Conservation (phyloP, 345 rosid genomes). For the Mangifera indica region DNA sequence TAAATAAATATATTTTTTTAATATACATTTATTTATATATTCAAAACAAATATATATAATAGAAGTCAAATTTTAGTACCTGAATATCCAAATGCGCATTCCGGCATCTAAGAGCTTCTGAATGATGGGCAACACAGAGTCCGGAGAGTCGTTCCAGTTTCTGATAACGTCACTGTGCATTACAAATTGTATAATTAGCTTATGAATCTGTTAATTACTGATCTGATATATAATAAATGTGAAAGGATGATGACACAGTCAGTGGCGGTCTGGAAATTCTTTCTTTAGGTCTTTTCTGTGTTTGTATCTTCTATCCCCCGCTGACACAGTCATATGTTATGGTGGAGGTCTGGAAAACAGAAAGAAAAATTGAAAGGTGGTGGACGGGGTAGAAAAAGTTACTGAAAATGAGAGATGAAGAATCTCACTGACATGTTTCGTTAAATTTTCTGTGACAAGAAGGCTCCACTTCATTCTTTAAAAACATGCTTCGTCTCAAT, state of each 20-base stretch:
- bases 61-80: constrained; percentile 42
- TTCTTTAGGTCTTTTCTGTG: no score
- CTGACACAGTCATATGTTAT: no score
- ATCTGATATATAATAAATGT: no score
- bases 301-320: no score
- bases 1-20: no score
- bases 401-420: constrained; percentile 17
- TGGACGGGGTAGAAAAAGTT: background rate
- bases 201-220: no score
- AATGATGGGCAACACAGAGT: constrained; percentile 51
- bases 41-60: no score
- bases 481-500: no score
- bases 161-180: constrained; percentile 33
- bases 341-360: background rate
- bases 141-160: constrained; percentile 54
- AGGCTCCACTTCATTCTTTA: constrained; percentile 19
- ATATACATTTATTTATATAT: no score
- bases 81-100: constrained; percentile 72
- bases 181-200: no score
- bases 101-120: constrained; percentile 55
- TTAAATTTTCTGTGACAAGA: constrained; percentile 8
- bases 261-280: no score
- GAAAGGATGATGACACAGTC: no score
- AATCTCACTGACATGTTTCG: background rate
- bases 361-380: background rate